Percentiles rank a stretch among this genome's conserved stretches.
These are phyloP conservation scores for Oryza glumipatula DNA, from an alignment of 176 grass and related monocot genomes.

Conservation along the genomic window DNA sequence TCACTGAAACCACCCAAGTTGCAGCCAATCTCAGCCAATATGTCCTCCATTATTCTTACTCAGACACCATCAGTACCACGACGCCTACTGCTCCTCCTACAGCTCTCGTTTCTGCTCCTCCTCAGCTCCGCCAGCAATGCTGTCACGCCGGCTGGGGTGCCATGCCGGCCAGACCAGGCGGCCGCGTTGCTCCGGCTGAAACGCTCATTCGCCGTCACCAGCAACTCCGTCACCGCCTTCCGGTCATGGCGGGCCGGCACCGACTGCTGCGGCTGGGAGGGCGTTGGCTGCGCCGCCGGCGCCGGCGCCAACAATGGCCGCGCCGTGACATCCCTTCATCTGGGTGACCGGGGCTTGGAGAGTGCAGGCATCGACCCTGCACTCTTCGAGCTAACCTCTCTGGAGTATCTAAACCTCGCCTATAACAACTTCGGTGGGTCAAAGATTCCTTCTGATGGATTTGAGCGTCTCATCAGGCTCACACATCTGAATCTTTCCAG, in stretches of 20 bases:
- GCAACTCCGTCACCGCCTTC: no score
- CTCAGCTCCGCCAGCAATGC: no score
- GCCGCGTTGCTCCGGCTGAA: neutral
- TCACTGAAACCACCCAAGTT: no score
- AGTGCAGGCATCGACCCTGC: neutral
- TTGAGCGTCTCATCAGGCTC: slow-evolving; percentile 40
- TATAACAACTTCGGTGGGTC: slow-evolving; percentile 26
- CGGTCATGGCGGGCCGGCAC: no score
- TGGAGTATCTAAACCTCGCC: slow-evolving; percentile 44
- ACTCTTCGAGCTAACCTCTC: slow-evolving; percentile 49
- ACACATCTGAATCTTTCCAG: slow-evolving; percentile 52
- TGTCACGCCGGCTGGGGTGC: no score
- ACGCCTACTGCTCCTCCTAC: no score
- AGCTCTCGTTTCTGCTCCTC: no score
- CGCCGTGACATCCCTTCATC: slow-evolving; percentile 33
- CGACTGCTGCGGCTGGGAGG: neutral
- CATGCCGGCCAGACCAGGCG: no score
- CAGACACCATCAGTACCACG: no score
- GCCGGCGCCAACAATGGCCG: neutral
- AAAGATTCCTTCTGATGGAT: slow-evolving; percentile 14
- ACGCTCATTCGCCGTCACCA: neutral
- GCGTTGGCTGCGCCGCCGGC: neutral
- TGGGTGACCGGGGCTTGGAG: neutral
- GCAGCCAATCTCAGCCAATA: no score
- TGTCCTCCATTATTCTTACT: no score